Evolutionary conservation across 345 rosid genomes (phyloP), one percentile per base, ranked within the genome.

Genomic region (Geranium brycei): DNA sequence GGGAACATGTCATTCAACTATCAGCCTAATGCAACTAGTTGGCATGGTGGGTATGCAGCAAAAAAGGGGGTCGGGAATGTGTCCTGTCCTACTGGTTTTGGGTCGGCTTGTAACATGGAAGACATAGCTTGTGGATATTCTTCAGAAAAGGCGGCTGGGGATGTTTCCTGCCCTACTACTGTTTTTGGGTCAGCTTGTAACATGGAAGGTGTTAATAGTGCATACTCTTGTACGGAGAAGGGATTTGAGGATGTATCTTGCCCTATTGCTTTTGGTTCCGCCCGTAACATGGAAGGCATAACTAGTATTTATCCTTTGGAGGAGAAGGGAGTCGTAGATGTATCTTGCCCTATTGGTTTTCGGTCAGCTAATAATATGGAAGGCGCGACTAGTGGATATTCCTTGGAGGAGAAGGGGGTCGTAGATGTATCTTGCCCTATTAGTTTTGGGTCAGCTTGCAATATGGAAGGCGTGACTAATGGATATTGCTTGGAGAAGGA

Each of bases 91-190:
- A 55, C 61, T 62, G 72, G 68, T 58, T 41, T 64, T 15, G 70
- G 66, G 28, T 69, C 78, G 31, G 69, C 70, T 71, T 74, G 67
- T 65, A 74, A 77, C 65, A 56, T 74, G 63, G 75, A 77, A 61
- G 80, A 72, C 40, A 10, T 38, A 38, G 11, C 47, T 5, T 1
- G 51, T 60, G 71, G 61, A 14, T 62, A 31, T 51, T 61, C 64
- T 68, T 51, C 15, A 30, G 59, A 14, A 13, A 62, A 59, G 18
- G 65, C 17, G 8, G 17, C 17, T 2, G 31, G 61, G n/a, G 14
- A 31, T 19, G 40, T 35, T 14, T 68, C 71, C 19, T 68, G 61
- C 17, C 35, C 28, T 23, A 23, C 7, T 1, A 51, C 17, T 19
- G 69, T 57, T 40, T 65, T 61, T 61, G 69, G 56, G 56, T 35